Evolutionary conservation across 1,139 yeast species (phyloP), one percentile per base, ranked within the genome.

Genomic region (Geotrichum australiense): DNA sequence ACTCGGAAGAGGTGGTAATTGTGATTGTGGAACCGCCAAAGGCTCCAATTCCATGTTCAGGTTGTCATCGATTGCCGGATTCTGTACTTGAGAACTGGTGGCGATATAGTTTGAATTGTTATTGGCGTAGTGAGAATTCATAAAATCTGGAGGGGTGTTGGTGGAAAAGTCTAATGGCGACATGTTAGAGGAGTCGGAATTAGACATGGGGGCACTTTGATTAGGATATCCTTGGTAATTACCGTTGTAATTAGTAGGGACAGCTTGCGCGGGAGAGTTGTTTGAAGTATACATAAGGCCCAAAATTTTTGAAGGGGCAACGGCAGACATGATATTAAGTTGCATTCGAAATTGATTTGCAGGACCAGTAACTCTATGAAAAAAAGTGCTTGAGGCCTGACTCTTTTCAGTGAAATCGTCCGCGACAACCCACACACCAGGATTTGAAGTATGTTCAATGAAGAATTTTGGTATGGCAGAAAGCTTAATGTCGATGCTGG

Each of bases 341-440:
- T 53, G 52, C 11, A 41, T 27, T 20, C 46, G 51, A 10, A 57
- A 41, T 32, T 45, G 40, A 12, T 27, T 29, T 31, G 47, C 47
- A 3, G 54, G 53, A 1, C 64, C 65, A 3, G 49, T 46, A 19
- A 59, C 29, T 3, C 41, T 38, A 41, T 61, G 64, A 12, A 47
- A 47, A 24, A 45, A 31, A 8, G 49, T 45, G 8, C 32, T 35
- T 14, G 61, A 49, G 2, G 58, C 63, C 38, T 58, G 62, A 32
- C 42, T 47, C 25, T 46, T 40, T 27, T 53, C 61, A 1, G 64
- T 55, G 43, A 60, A 61, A 42, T 61, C 64, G 7, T 49, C 52
- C 22, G 57, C 51, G 24, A 44, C 47, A 14, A 43, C 31, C 61
- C 64, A 57, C 15, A 42, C 43, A 16, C 50, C 48, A 5, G 46